phyloP scores from a whole-genome alignment of 1,139 yeast species.

The Debaryomycetaceae sp. region DNA sequence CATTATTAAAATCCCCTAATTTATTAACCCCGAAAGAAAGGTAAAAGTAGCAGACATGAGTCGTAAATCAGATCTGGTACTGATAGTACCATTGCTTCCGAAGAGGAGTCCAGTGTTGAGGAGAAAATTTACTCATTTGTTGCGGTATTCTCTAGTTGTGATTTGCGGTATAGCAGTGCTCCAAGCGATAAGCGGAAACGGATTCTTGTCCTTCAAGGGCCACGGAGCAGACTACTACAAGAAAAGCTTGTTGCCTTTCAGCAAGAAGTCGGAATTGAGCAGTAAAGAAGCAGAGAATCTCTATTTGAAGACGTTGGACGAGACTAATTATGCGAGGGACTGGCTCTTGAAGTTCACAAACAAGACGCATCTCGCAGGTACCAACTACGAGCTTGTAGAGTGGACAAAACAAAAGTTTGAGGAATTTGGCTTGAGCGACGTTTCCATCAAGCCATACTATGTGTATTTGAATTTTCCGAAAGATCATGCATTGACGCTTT shows the following conservation, averaged over 20 bases:
- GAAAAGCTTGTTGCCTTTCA: background rate
- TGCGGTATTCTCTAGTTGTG: background rate
- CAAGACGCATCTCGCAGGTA: slow-evolving; percentile 25
- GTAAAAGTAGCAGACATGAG: background rate
- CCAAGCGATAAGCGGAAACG: background rate
- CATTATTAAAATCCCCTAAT: no score
- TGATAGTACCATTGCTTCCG: background rate
- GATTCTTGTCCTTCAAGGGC: background rate
- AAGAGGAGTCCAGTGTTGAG: background rate
- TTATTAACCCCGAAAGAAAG: no score
- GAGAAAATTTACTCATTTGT: background rate
- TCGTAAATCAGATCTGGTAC: background rate
- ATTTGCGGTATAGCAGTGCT: background rate
- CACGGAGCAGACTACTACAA: background rate
- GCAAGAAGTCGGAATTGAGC: background rate
- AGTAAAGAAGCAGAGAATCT: background rate
- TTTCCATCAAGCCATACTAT: slow-evolving; percentile 56
- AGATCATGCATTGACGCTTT: slow-evolving; percentile 46
- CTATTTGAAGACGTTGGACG: slow-evolving; percentile 24
- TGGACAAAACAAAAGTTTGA: slow-evolving; percentile 25
- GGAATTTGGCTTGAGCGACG: slow-evolving; percentile 41
- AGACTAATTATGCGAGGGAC: slow-evolving; percentile 19
- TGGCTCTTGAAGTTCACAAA: slow-evolving; percentile 24
- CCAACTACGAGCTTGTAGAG: slow-evolving; percentile 23
- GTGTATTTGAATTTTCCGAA: slow-evolving; percentile 61